phyloP scores from a whole-genome alignment of 1,284 basidiomycete genomes.

The Pseudozyma hubeiensis region DNA sequence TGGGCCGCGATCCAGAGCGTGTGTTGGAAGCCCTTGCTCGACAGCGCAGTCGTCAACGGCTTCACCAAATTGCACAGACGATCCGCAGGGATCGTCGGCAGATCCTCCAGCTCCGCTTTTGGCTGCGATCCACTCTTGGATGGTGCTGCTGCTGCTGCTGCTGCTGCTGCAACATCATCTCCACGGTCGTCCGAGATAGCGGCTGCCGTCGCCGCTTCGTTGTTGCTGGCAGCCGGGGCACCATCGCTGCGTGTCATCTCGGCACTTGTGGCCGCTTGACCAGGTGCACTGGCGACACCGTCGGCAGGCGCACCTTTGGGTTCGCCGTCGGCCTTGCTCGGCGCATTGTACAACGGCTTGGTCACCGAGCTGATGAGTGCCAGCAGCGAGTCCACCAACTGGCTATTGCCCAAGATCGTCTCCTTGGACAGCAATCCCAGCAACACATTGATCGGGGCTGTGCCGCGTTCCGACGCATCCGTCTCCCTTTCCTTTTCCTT shows the following conservation, averaged over 20 bases:
- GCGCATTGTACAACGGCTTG: slow-evolving; percentile 52
- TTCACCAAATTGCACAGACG: slow-evolving; percentile 61
- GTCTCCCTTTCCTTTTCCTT: slow-evolving; percentile 54
- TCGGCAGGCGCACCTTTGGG: slow-evolving; percentile 16
- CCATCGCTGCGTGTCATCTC: slow-evolving; percentile 40
- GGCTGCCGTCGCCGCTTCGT: slow-evolving; percentile 8
- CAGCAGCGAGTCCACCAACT: slow-evolving; percentile 64
- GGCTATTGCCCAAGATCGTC: slow-evolving; percentile 59
- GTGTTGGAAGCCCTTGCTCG: slow-evolving; percentile 66
- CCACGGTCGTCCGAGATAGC: slow-evolving; percentile 3
- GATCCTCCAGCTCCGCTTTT: slow-evolving; percentile 9
- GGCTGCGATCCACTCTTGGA: background rate
- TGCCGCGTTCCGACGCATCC: slow-evolving; percentile 28
- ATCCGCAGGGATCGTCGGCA: slow-evolving; percentile 53
- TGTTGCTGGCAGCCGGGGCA: slow-evolving; percentile 4
- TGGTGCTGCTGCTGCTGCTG: background rate
- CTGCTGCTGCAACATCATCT: background rate
- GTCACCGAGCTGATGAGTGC: slow-evolving; percentile 63
- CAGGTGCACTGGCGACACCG: slow-evolving; percentile 1
- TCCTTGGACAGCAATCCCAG: slow-evolving; percentile 62
- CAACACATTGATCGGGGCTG: slow-evolving; percentile 61
- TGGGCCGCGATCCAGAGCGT: slow-evolving; percentile 66
- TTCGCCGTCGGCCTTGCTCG: slow-evolving; percentile 19
- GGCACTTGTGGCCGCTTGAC: slow-evolving; percentile 28
- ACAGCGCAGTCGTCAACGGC: slow-evolving; percentile 62